These are phyloP conservation scores for Cystobasidium tubakii DNA, from an alignment of 768 basidiomycete genomes.

Conservation along the genomic window DNA sequence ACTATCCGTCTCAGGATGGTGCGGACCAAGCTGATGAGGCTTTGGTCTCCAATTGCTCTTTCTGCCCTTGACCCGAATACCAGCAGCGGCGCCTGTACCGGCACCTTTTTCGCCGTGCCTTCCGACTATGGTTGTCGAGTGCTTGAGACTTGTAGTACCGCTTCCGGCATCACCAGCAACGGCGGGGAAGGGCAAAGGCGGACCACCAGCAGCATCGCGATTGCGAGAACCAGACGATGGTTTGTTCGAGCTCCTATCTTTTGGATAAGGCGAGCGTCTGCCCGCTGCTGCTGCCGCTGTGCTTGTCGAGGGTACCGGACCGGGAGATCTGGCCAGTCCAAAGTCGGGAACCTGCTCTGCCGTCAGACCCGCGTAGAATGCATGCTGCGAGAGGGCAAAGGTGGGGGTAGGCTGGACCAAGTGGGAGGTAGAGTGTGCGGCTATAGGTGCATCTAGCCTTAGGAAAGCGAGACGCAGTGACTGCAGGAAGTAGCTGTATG, in stretches of 20 bases:
- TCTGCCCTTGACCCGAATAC: slow-evolving; percentile 23
- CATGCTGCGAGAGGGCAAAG: slow-evolving; percentile 26
- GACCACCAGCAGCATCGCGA: neutral
- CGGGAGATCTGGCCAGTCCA: slow-evolving; percentile 19
- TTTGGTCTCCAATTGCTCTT: slow-evolving; percentile 25
- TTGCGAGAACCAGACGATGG: neutral
- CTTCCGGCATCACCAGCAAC: neutral
- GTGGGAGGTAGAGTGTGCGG: slow-evolving; percentile 11
- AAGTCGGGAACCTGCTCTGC: slow-evolving; percentile 17
- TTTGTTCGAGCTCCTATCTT: neutral
- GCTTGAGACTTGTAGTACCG: neutral
- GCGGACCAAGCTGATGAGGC: slow-evolving; percentile 24
- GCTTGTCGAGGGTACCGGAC: slow-evolving; percentile 11
- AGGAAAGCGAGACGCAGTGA: slow-evolving; percentile 29
- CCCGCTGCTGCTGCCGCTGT: neutral
- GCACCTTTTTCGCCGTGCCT: slow-evolving; percentile 26
- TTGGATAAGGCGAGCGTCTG: slow-evolving; percentile 1
- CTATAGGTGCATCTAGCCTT: slow-evolving; percentile 22
- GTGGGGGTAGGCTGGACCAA: slow-evolving; percentile 19
- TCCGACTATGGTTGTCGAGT: slow-evolving; percentile 30
- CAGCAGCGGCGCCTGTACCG: neutral
- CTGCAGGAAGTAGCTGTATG: slow-evolving; percentile 37
- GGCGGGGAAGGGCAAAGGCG: neutral
- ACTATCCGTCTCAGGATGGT: neutral
- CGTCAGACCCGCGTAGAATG: slow-evolving; percentile 23